Percentiles rank a stretch among this genome's conserved stretches.
These are phyloP conservation scores for Alternaria rosae DNA, from an alignment of 2,329 filamentous ascomycete species.

Conservation along the genomic window DNA sequence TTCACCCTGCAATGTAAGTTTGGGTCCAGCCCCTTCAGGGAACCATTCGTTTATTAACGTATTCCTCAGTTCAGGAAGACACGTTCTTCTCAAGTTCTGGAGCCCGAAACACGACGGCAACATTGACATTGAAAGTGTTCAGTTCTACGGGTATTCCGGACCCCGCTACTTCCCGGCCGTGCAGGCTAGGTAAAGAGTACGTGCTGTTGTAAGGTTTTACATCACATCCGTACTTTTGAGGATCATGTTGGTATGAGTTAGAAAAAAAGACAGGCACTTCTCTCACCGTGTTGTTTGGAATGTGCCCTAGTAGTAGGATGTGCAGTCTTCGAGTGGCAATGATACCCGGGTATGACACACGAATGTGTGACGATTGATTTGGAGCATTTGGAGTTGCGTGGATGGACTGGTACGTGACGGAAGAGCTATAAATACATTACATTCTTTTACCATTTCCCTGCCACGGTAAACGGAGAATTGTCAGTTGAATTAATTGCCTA, in stretches of 20 bases:
- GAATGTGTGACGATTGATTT: not conserved
- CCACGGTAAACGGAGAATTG: not conserved
- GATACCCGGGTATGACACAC: not conserved
- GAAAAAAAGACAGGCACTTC: not conserved
- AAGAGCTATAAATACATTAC: not conserved
- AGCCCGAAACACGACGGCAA: constrained; percentile 76
- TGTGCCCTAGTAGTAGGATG: not conserved
- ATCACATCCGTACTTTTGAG: not conserved
- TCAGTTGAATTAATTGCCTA: not conserved
- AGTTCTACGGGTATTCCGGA: constrained; percentile 84
- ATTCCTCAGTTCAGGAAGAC: constrained; percentile 70
- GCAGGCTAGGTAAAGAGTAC: constrained; percentile 48
- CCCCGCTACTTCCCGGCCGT: constrained; percentile 81
- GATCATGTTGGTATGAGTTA: not conserved
- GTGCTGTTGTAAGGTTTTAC: not conserved
- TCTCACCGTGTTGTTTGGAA: not conserved
- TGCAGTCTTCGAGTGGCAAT: not conserved
- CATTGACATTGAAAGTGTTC: constrained; percentile 88
- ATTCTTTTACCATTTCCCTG: not conserved
- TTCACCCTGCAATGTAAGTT: constrained; percentile 75
- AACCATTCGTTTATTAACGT: not conserved
- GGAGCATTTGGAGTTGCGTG: not conserved
- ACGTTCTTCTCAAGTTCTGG: constrained; percentile 90
- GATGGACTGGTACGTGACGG: not conserved
- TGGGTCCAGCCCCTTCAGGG: not conserved